Evolutionary conservation across 1,139 yeast species (phyloP).

Genomic region (Scheffersomyces titani): DNA sequence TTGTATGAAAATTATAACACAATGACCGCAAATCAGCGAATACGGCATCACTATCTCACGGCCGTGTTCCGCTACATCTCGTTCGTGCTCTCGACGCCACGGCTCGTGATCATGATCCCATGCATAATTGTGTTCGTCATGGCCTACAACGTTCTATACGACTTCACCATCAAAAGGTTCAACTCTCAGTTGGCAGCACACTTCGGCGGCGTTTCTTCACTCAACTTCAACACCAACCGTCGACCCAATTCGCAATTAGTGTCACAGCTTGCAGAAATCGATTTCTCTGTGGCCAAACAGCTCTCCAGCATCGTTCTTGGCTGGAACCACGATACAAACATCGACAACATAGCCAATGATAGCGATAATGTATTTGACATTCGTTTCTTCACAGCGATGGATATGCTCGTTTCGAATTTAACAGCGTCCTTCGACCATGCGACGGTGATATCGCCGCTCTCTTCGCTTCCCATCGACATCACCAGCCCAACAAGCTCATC

Average conservation of each 20-base stretch:
- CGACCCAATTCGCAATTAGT: neutral
- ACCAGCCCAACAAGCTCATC: neutral
- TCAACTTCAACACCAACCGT: slow-evolving; percentile 25
- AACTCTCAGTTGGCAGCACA: slow-evolving; percentile 14
- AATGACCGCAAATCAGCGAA: neutral
- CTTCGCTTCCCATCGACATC: slow-evolving; percentile 17
- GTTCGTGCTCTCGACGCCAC: slow-evolving; percentile 17
- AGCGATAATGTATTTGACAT: neutral
- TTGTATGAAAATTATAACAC: neutral
- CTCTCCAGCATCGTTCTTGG: neutral
- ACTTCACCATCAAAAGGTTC: slow-evolving; percentile 19
- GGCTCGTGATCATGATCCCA: slow-evolving; percentile 21
- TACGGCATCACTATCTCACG: neutral
- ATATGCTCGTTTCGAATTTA: neutral
- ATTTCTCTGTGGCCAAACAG: neutral
- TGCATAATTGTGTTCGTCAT: slow-evolving; percentile 19
- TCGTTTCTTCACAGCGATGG: neutral
- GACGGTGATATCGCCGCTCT: slow-evolving; percentile 22
- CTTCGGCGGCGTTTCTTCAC: slow-evolving; percentile 5
- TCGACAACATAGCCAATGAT: neutral
- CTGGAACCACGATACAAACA: neutral
- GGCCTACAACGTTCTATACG: slow-evolving; percentile 25
- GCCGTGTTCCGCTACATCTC: slow-evolving; percentile 14
- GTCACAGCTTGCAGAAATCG: neutral
- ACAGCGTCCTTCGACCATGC: neutral